Evolutionary conservation across 306 rosid species (phyloP).

Genomic region (Cucurbita moschata): DNA sequence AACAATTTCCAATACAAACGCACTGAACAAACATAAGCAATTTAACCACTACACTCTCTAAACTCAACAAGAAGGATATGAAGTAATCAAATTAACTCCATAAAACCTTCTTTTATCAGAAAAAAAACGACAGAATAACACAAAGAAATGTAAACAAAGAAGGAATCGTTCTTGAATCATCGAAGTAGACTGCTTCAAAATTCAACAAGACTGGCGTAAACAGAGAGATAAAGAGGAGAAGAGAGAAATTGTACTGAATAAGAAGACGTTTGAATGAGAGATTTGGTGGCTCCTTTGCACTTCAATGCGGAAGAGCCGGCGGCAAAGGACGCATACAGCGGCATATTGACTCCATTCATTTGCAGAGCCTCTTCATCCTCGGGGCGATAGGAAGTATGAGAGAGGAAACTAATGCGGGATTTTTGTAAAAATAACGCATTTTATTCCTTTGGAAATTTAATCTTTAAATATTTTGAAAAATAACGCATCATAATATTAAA

Average conservation of each 20-base stretch:
- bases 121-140: background rate
- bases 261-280: constrained; percentile 39
- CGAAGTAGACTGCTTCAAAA: background rate
- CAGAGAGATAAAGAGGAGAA: background rate
- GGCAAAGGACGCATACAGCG: constrained; percentile 34
- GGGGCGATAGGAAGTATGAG: constrained; percentile 11
- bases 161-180: background rate
- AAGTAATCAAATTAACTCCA: background rate
- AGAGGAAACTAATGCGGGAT: background rate
- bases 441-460: background rate
- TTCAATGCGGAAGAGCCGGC: constrained; percentile 34
- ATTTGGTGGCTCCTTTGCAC: constrained; percentile 32
- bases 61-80: background rate
- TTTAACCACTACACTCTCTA: background rate
- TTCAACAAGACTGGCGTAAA: background rate
- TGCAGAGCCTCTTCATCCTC: constrained; percentile 13
- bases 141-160: background rate
- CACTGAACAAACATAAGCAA: background rate
- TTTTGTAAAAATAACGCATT: background rate
- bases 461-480: background rate
- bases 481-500: background rate
- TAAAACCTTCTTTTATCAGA: background rate
- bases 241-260: constrained; percentile 28
- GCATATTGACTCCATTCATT: constrained; percentile 24
- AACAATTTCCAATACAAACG: background rate